phyloP scores from a whole-genome alignment of 352 stramenopile species.

The Phytophthora idaei region DNA sequence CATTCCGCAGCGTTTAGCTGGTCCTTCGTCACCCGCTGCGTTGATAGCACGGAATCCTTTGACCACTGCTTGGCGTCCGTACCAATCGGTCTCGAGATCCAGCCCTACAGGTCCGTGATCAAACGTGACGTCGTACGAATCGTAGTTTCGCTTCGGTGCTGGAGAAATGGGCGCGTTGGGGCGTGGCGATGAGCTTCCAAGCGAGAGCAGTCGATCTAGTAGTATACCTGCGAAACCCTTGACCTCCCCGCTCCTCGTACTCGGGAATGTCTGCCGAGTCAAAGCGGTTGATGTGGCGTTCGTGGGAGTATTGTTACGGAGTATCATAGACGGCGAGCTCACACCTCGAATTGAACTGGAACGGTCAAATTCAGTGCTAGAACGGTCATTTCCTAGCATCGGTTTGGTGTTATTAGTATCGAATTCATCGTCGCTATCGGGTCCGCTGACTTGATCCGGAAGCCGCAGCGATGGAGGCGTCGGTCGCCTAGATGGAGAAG shows the following conservation, averaged over 20 bases:
- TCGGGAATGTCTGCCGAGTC: constrained; percentile 16
- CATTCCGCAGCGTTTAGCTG: constrained; percentile 59
- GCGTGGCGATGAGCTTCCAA: constrained; percentile 25
- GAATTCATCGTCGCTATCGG: constrained; percentile 15
- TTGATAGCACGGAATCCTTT: constrained; percentile 68
- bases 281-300: constrained; percentile 25
- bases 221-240: constrained; percentile 29
- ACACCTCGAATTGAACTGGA: constrained; percentile 10
- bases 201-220: constrained; percentile 10
- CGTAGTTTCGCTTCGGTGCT: constrained; percentile 46
- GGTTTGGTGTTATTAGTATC: constrained; percentile 14
- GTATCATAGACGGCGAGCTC: constrained; percentile 14
- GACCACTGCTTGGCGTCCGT: constrained; percentile 71
- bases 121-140: constrained; percentile 77
- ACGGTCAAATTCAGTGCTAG: constrained; percentile 15
- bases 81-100: constrained; percentile 79
- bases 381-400: constrained; percentile 13
- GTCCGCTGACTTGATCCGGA: constrained; percentile 6
- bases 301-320: constrained; percentile 33
- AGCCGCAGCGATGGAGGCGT: constrained; percentile 1
- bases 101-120: constrained; percentile 65
- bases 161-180: not conserved
- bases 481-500: not conserved
- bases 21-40: constrained; percentile 50
- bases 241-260: constrained; percentile 10